phyloP scores from a whole-genome alignment of 805 yeast genomes.

The Starmerella vaccinii region DNA sequence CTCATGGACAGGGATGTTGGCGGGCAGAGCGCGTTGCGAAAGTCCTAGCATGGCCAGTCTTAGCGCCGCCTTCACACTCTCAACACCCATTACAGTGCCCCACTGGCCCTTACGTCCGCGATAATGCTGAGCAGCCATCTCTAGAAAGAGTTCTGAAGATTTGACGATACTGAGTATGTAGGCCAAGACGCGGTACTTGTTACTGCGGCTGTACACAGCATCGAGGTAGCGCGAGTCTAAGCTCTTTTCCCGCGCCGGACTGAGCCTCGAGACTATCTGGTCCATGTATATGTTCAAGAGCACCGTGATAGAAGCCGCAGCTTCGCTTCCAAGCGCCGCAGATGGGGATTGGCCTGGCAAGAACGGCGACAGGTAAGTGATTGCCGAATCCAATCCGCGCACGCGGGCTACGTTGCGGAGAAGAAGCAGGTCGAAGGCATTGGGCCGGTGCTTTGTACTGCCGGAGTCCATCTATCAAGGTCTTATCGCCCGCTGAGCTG shows the following conservation, averaged over 20 bases:
- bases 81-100: slow-evolving; percentile 28
- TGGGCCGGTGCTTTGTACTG: neutral
- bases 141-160: slow-evolving; percentile 32
- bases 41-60: slow-evolving; percentile 28
- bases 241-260: slow-evolving; percentile 6
- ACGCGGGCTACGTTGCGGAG: slow-evolving; percentile 32
- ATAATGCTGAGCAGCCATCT: slow-evolving; percentile 30
- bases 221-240: slow-evolving; percentile 18
- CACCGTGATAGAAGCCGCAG: slow-evolving; percentile 29
- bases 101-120: slow-evolving; percentile 28
- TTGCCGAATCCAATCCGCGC: slow-evolving; percentile 32
- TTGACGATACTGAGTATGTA: slow-evolving; percentile 28
- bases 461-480: neutral
- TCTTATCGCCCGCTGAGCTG: too few relatives aligned
- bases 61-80: slow-evolving; percentile 28
- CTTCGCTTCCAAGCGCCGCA: slow-evolving; percentile 34
- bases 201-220: slow-evolving; percentile 16
- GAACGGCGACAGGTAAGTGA: slow-evolving; percentile 31
- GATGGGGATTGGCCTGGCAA: slow-evolving; percentile 35
- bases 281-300: slow-evolving; percentile 34
- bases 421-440: slow-evolving; percentile 27
- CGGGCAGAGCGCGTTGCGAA: slow-evolving; percentile 28
- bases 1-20: slow-evolving; percentile 29
- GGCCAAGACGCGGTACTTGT: slow-evolving; percentile 27
- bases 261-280: slow-evolving; percentile 29